Conservation (phyloP, 192 early-diverging fungal genomes). For the Coemansia sp. region DNA sequence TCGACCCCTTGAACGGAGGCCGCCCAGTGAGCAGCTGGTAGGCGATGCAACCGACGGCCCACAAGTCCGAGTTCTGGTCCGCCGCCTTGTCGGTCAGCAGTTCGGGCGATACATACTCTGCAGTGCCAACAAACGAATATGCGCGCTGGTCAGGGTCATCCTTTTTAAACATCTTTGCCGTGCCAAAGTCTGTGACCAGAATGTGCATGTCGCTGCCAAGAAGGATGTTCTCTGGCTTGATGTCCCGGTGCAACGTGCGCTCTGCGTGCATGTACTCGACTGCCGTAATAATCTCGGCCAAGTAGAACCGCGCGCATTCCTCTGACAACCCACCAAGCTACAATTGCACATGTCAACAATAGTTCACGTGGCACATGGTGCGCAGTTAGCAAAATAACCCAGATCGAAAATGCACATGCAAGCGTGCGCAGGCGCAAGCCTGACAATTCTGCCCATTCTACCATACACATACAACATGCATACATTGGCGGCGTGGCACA, state of each 20-base stretch:
- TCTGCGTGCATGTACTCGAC: slow-evolving; percentile 87
- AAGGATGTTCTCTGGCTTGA: slow-evolving; percentile 96
- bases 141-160: slow-evolving; percentile 50
- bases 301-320: slow-evolving; percentile 79
- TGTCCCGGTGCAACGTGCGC: slow-evolving; percentile 87
- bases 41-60: slow-evolving; percentile 87
- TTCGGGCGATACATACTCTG: slow-evolving; percentile 98
- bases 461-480: background rate
- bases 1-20: slow-evolving; percentile 92
- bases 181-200: slow-evolving; percentile 95
- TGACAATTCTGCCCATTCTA: background rate
- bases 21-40: slow-evolving; percentile 86
- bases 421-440: background rate
- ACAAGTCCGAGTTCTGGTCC: slow-evolving; percentile 74
- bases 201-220: slow-evolving; percentile 88
- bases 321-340: slow-evolving; percentile 63
- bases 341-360: slow-evolving; percentile 2
- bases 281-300: slow-evolving; percentile 79
- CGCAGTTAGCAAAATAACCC: slow-evolving; percentile 1
- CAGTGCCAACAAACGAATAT: slow-evolving; percentile 96
- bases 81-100: slow-evolving; percentile 84
- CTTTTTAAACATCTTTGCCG: slow-evolving; percentile 60
- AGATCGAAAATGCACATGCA: background rate
- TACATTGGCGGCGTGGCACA: background rate
- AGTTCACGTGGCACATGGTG: background rate